Evolutionary conservation across 2,329 filamentous ascomycete genomes (phyloP).

Genomic region (Periconia digitata): DNA sequence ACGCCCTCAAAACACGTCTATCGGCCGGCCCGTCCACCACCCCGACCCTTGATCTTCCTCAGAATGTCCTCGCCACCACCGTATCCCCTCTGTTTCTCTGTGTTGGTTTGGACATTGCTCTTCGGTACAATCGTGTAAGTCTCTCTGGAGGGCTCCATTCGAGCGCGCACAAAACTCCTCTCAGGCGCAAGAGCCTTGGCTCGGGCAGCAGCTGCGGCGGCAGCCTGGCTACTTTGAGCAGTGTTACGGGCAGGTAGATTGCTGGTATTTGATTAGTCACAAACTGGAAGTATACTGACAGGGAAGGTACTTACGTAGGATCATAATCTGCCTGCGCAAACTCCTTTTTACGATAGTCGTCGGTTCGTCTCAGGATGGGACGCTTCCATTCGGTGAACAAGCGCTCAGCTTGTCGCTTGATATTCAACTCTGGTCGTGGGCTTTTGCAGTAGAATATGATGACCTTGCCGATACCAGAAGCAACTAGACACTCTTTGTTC

Average conservation of each 20-base stretch:
- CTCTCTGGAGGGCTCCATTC: slow-evolving; percentile 59
- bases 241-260: slow-evolving; percentile 27
- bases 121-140: slow-evolving; percentile 66
- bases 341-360: slow-evolving; percentile 91
- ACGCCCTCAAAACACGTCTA: background rate
- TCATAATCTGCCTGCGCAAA: slow-evolving; percentile 62
- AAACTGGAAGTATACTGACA: background rate
- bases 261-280: slow-evolving; percentile 24
- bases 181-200: slow-evolving; percentile 56
- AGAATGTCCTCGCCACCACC: slow-evolving; percentile 33
- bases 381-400: slow-evolving; percentile 95
- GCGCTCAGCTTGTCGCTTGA: slow-evolving; percentile 91
- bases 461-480: slow-evolving; percentile 93
- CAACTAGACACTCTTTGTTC: slow-evolving; percentile 85
- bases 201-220: slow-evolving; percentile 35
- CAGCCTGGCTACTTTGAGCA: slow-evolving; percentile 38
- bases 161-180: slow-evolving; percentile 58
- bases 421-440: slow-evolving; percentile 81
- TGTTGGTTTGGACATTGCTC: slow-evolving; percentile 49
- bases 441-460: slow-evolving; percentile 96
- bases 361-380: slow-evolving; percentile 88
- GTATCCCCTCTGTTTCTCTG: slow-evolving; percentile 25
- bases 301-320: slow-evolving; percentile 49
- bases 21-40: slow-evolving; percentile 28
- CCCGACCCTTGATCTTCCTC: slow-evolving; percentile 30